phyloP scores from a whole-genome alignment of 805 yeast species.

The Teunomyces gatunensis region DNA sequence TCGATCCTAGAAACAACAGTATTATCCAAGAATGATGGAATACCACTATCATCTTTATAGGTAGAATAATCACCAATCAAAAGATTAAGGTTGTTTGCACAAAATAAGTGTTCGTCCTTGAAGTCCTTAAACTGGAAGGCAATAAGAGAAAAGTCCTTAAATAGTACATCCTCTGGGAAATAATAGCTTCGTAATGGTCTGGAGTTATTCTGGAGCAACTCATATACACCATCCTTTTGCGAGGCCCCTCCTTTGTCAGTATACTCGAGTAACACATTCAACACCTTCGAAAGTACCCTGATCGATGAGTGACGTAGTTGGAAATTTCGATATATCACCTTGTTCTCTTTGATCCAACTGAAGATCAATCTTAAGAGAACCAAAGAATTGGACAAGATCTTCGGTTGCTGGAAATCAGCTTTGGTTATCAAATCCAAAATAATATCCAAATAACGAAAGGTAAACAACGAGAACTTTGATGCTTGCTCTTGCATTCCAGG shows the following conservation, averaged over 20 bases:
- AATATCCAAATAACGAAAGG: conserved; percentile 20
- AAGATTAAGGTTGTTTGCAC: conserved; percentile 16
- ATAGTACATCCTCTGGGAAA: conserved; percentile 62
- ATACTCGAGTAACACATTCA: conserved; percentile 13
- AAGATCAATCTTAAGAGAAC: conserved; percentile 42
- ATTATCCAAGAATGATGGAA: conserved; percentile 23
- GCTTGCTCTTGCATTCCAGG: conserved; percentile 8
- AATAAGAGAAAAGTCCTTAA: conserved; percentile 59
- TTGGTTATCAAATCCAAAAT: conserved; percentile 12
- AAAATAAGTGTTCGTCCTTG: conserved; percentile 50
- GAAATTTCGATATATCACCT: conserved; percentile 18
- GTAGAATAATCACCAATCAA: conserved; percentile 20
- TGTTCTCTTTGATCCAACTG: conserved; percentile 57
- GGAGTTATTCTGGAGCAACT: conserved; percentile 15
- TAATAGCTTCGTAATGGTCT: conserved; percentile 51
- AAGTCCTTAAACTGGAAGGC: conserved; percentile 58
- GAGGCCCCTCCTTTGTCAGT: conserved; percentile 20
- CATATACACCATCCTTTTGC: conserved; percentile 15
- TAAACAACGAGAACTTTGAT: conserved; percentile 13
- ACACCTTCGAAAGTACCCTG: conserved; percentile 11
- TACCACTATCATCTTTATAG: conserved; percentile 9
- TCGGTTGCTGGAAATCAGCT: background rate
- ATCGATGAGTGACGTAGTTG: conserved; percentile 10
- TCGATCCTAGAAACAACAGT: conserved; percentile 14
- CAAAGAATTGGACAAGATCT: conserved; percentile 11